phyloP scores from a whole-genome alignment of 768 basidiomycete species.

The Tephrocybe sp. region DNA sequence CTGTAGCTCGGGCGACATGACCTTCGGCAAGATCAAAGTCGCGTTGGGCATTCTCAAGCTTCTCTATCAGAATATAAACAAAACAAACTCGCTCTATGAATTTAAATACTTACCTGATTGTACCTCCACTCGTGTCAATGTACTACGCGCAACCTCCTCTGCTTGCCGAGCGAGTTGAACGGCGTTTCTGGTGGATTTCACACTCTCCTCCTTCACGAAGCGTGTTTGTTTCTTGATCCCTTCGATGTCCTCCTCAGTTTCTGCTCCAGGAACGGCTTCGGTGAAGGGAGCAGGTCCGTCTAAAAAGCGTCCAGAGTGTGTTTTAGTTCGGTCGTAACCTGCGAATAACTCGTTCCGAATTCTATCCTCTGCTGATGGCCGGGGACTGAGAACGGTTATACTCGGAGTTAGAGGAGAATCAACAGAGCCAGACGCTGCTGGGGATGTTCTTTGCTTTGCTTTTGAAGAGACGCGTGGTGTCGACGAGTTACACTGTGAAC shows the following conservation, averaged over 20 bases:
- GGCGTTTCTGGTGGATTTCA: constrained; percentile 88
- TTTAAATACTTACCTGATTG: constrained; percentile 88
- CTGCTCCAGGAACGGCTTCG: constrained; percentile 60
- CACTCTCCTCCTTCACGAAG: constrained; percentile 89
- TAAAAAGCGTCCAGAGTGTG: constrained; percentile 65
- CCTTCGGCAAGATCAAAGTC: constrained; percentile 92
- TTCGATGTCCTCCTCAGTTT: constrained; percentile 87
- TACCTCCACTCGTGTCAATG: constrained; percentile 80
- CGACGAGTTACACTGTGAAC: too few relatives aligned
- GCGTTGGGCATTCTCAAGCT: constrained; percentile 90
- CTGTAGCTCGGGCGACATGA: constrained; percentile 81
- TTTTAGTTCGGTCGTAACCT: constrained; percentile 64
- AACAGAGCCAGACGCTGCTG: too few relatives aligned
- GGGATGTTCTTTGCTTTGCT: too few relatives aligned
- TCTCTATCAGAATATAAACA: too few relatives aligned
- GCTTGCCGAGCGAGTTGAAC: constrained; percentile 92
- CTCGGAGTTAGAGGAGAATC: too few relatives aligned
- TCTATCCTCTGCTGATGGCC: too few relatives aligned
- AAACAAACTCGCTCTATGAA: too few relatives aligned
- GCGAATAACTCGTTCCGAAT: constrained; percentile 60
- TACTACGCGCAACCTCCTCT: constrained; percentile 90
- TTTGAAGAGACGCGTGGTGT: too few relatives aligned
- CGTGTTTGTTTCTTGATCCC: constrained; percentile 92
- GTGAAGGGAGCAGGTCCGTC: constrained; percentile 53
- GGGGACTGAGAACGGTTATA: too few relatives aligned